Base-by-base conservation (phyloP, 352 stramenopile genomes). In the Globisporangium rhizosaccharum region DNA sequence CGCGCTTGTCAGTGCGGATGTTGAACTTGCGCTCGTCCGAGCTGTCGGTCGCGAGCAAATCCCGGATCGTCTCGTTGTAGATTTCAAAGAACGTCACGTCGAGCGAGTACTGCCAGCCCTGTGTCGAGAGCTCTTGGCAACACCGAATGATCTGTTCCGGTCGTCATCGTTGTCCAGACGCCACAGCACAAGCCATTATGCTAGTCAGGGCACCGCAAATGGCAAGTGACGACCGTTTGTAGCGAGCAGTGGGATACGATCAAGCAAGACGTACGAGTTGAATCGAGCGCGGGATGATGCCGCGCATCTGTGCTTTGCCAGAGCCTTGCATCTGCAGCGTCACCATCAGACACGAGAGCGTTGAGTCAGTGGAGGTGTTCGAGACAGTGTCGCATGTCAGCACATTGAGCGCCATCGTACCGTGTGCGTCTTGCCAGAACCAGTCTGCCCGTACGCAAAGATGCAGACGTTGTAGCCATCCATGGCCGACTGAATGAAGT, bases 71-170 rank as follows among this genome's bases (percentile, higher is more conserved):
- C 67, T 99, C 98, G 76, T 99, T 99, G 85, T 99, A 99, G 53
- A 99, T 99, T 82, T 99, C 98, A 63, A 99, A 92, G 67, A 99
- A 99, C n/a, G 90, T 98, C 46, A 98, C 97, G 58, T 96, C 86
- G 10, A 99, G 80, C 33, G 81, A 88, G 72, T 99, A 99, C 30
- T 87, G 76, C 98, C 97, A 99, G 30, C 89, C 92, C 72, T 96
- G 87, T 5, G 67, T 71, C 33, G 73, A 73, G 47, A 94, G 51
- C 30, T 88, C 73, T 39, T 81, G 59, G 59, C 82, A 96, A 23
- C 69, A 83, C 14, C 73, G 73, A 66, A 96, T 96, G 70, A 93
- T 93, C 62, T 88, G 37, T 14, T 45, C n/a, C 10, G 28, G 50
- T 14, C 12, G 41, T 28, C 20, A 30, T 15, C 30, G 4, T 8